Evolutionary conservation across 2,329 filamentous ascomycete genomes (phyloP).

Genomic region (Coniochaeta sp.): DNA sequence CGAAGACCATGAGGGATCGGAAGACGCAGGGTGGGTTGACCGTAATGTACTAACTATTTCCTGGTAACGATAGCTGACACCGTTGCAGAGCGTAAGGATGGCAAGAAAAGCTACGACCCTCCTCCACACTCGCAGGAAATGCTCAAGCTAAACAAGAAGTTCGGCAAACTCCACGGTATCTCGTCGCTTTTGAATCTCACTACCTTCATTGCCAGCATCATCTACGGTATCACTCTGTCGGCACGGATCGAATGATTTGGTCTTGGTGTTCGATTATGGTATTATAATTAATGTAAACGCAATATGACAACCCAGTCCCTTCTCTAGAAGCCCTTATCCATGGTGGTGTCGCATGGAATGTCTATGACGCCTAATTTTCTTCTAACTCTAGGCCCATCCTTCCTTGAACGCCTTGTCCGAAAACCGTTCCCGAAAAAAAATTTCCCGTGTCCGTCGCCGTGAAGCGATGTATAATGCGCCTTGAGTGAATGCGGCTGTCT

Average conservation of each 20-base stretch:
- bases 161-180: conserved; percentile 71
- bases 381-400: neutral
- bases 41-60: no score
- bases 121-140: conserved; percentile 80
- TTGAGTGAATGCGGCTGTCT: neutral
- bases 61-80: neutral
- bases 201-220: conserved; percentile 60
- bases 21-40: conserved; percentile 72
- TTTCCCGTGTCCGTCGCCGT: neutral
- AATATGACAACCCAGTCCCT: neutral
- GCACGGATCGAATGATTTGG: conserved; percentile 38
- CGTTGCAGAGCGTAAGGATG: conserved; percentile 67
- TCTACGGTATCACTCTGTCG: conserved; percentile 71
- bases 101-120: conserved; percentile 76
- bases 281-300: neutral
- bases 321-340: neutral
- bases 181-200: conserved; percentile 74
- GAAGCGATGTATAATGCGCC: neutral
- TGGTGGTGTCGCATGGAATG: neutral
- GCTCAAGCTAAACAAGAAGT: conserved; percentile 69
- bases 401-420: neutral
- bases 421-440: neutral
- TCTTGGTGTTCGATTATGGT: neutral
- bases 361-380: neutral
- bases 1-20: conserved; percentile 64